Percentiles rank a stretch among this genome's conserved stretches.
Conservation (phyloP, 2,329 filamentous ascomycete species). For the Epichloe amarillans region DNA sequence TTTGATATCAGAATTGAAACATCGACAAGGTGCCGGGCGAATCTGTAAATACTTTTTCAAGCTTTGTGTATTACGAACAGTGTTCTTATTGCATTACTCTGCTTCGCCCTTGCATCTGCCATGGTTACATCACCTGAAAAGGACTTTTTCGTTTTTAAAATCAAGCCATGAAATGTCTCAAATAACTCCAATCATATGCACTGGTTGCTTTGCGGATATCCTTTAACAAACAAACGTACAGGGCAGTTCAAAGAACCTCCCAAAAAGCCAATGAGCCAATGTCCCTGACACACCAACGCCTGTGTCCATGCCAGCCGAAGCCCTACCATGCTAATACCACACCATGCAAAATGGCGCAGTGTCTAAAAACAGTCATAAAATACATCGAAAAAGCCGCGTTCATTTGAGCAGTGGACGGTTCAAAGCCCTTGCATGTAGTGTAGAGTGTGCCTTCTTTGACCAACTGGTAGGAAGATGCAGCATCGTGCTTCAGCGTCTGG, state of each 20-base stretch:
- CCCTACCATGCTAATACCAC: constrained; percentile 12
- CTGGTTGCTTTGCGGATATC: background rate
- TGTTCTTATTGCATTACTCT: background rate
- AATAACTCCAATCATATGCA: constrained; percentile 10
- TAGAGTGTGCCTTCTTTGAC: no score
- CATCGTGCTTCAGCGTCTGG: background rate
- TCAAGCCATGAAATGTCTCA: background rate
- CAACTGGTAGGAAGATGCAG: background rate
- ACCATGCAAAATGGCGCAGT: constrained; percentile 11
- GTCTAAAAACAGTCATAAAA: constrained; percentile 9
- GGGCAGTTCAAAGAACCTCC: background rate
- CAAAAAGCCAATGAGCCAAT: background rate
- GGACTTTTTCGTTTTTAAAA: background rate
- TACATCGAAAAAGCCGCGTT: constrained; percentile 1
- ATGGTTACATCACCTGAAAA: background rate
- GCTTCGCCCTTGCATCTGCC: background rate
- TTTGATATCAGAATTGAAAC: no score
- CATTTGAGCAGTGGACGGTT: background rate
- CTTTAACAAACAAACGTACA: background rate
- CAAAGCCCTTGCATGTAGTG: background rate
- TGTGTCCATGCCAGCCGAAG: constrained; percentile 5
- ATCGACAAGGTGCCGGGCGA: no score
- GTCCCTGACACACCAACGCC: constrained; percentile 15
- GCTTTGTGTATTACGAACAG: background rate
- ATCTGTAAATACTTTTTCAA: no score